phyloP scores from a whole-genome alignment of 148 eudicot genomes.

The Camellia lanceoleosa region DNA sequence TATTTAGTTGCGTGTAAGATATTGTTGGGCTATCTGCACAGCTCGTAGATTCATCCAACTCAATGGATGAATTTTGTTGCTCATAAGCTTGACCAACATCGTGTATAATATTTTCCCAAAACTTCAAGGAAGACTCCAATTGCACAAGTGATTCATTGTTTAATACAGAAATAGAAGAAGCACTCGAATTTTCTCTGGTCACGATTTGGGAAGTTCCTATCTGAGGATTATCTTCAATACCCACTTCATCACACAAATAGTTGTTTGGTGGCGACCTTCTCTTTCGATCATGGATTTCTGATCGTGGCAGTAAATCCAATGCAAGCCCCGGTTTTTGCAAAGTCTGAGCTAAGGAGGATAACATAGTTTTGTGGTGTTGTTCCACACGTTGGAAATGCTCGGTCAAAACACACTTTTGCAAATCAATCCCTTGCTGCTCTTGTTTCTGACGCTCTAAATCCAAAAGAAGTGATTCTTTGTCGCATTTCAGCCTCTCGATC shows the following conservation, averaged over 20 bases:
- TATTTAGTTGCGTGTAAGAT: conserved; percentile 62
- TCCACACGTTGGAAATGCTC: conserved; percentile 50
- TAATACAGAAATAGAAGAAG: conserved; percentile 32
- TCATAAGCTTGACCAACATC: conserved; percentile 25
- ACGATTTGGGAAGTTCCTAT: conserved; percentile 18
- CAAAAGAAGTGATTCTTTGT: conserved; percentile 41
- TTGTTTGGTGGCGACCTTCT: conserved; percentile 54
- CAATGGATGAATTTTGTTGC: conserved; percentile 39
- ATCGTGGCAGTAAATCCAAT: conserved; percentile 33
- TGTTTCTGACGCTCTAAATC: conserved; percentile 52
- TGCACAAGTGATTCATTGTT: conserved; percentile 46
- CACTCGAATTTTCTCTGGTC: conserved; percentile 40
- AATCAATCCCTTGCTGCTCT: conserved; percentile 42
- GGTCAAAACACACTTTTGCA: conserved; percentile 38
- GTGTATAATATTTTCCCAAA: conserved; percentile 58
- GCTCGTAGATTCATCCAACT: conserved; percentile 45
- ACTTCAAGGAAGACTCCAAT: conserved; percentile 54
- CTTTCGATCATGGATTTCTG: conserved; percentile 63
- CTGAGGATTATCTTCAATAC: conserved; percentile 29
- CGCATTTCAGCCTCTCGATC: conserved; percentile 51
- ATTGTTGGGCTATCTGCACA: conserved; percentile 57
- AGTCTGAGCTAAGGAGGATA: conserved; percentile 42
- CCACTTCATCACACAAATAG: conserved; percentile 33
- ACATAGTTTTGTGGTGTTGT: conserved; percentile 39
- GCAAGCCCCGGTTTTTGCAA: conserved; percentile 53